phyloP scores from a whole-genome alignment of 1,284 basidiomycete species.

The Sanghuangporus weigelae region DNA sequence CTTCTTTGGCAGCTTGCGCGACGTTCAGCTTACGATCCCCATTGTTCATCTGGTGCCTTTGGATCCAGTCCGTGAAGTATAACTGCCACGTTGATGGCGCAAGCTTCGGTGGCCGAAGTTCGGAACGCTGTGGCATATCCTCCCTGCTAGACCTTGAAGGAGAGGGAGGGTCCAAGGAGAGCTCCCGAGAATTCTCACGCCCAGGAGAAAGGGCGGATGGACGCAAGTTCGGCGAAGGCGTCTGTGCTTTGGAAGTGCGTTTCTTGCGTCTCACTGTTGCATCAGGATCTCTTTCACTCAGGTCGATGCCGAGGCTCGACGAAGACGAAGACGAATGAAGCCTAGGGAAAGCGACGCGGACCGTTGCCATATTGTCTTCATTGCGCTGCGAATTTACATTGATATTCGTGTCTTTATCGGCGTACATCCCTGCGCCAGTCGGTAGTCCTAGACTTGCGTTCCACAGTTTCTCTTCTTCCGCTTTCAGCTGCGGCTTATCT shows the following conservation, averaged over 20 bases:
- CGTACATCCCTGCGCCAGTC: not conserved
- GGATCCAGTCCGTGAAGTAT: slow-evolving; percentile 95
- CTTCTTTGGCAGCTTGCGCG: slow-evolving; percentile 93
- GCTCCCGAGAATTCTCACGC: not conserved
- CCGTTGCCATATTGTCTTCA: not conserved
- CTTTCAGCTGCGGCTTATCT: not conserved
- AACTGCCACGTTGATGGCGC: slow-evolving; percentile 96
- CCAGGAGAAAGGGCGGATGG: not conserved
- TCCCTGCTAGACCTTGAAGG: not conserved
- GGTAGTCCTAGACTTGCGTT: not conserved
- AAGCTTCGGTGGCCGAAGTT: slow-evolving; percentile 84
- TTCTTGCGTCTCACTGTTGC: slow-evolving; percentile 65
- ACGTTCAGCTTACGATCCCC: slow-evolving; percentile 79
- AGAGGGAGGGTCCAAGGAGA: slow-evolving; percentile 1
- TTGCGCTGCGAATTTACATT: not conserved
- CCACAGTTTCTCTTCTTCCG: not conserved
- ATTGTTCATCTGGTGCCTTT: slow-evolving; percentile 77
- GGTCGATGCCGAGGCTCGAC: not conserved
- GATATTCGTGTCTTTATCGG: not conserved
- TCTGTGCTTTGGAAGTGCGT: slow-evolving; percentile 30
- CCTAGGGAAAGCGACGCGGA: not conserved
- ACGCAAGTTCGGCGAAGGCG: not conserved
- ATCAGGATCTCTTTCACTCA: slow-evolving; percentile 43
- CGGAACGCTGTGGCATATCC: slow-evolving; percentile 54
- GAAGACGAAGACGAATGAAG: not conserved